These are phyloP conservation scores for Sporothrix inflata DNA, from an alignment of 2,329 filamentous ascomycete species.

Conservation along the genomic window DNA sequence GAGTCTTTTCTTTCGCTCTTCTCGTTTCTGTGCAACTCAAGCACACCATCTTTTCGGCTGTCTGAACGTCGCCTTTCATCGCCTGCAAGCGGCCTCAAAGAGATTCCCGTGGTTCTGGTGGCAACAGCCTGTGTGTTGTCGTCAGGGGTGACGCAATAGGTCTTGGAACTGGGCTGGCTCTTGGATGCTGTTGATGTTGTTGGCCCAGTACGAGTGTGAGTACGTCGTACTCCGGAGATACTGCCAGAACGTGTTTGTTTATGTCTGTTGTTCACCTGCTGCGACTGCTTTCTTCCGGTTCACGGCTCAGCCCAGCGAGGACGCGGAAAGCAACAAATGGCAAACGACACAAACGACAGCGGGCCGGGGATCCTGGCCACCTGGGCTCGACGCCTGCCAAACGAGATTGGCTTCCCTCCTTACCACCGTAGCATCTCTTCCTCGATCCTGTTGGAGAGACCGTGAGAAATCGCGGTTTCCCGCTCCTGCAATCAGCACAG, in stretches of 20 bases:
- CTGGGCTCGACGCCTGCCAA: not conserved
- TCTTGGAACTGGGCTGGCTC: constrained; percentile 5
- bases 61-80: not conserved
- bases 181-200: not conserved
- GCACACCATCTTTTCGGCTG: constrained; percentile 14
- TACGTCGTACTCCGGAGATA: not conserved
- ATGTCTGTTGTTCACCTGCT: not conserved
- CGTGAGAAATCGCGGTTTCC: constrained; percentile 4
- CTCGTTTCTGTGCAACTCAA: not conserved
- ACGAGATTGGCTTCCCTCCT: not conserved
- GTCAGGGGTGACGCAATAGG: constrained; percentile 27
- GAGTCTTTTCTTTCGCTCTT: not conserved
- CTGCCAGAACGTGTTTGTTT: not conserved
- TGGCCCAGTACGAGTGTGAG: not conserved
- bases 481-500: constrained; percentile 14
- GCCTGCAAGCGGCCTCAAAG: not conserved
- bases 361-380: constrained; percentile 6
- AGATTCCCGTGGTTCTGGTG: constrained; percentile 17
- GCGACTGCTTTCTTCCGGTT: not conserved
- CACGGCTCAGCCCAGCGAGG: not conserved
- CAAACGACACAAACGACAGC: not conserved
- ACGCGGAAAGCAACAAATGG: not conserved
- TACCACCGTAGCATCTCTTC: constrained; percentile 13
- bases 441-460: not conserved
- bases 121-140: constrained; percentile 24